Conservation (phyloP, 257 asterid genomes). For the Anisodus acutangulus region DNA sequence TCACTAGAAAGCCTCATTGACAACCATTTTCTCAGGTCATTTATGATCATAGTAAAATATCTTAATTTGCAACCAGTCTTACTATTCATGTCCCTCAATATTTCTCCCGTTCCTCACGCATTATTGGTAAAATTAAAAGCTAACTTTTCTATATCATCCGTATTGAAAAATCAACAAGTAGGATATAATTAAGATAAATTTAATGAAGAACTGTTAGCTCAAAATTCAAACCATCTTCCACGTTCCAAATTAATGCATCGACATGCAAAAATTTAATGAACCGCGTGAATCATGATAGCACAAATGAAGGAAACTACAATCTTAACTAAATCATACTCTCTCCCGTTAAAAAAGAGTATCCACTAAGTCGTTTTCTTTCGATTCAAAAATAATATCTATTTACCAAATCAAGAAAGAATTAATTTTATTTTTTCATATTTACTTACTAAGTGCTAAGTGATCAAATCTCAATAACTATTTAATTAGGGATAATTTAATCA, state of each 20-base stretch:
- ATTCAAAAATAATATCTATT: too few relatives aligned
- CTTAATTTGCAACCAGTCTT: not conserved
- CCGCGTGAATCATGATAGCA: not conserved
- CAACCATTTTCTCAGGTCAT: not conserved
- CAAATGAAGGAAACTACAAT: not conserved
- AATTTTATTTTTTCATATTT: too few relatives aligned
- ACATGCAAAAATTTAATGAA: not conserved
- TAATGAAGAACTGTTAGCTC: not conserved
- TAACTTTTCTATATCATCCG: not conserved
- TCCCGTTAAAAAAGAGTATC: too few relatives aligned
- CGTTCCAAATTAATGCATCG: not conserved
- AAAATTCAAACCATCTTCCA: not conserved
- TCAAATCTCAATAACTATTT: too few relatives aligned
- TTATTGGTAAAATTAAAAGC: not conserved
- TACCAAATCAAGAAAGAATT: too few relatives aligned
- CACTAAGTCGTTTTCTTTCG: too few relatives aligned
- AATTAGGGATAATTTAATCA: too few relatives aligned
- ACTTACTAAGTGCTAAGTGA: too few relatives aligned
- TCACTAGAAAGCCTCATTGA: too few relatives aligned
- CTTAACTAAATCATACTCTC: too few relatives aligned
- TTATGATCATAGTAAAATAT: not conserved
- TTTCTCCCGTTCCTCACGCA: not conserved
- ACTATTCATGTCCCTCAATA: not conserved
- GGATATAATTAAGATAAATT: not conserved
- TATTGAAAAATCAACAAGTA: not conserved